Evolutionary conservation across 208 protist species (phyloP).

Genomic region (Leishmania tropica): DNA sequence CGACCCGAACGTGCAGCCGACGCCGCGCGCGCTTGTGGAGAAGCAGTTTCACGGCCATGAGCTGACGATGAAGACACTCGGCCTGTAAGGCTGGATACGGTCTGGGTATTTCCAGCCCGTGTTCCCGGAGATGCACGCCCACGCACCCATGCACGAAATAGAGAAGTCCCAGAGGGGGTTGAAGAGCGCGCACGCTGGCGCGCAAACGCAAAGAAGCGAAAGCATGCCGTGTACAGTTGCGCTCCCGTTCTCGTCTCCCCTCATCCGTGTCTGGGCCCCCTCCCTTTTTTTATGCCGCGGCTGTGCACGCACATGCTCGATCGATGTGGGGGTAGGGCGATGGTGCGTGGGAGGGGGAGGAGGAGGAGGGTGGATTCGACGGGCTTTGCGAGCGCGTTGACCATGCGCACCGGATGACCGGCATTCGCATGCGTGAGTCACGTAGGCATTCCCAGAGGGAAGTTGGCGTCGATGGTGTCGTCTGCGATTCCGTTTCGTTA

Average conservation of each 20-base stretch:
- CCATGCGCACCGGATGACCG: background rate
- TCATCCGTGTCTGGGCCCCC: background rate
- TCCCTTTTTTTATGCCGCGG: background rate
- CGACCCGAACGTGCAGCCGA: conserved; percentile 86
- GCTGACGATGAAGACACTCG: conserved; percentile 85
- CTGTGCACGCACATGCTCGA: background rate
- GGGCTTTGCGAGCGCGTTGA: background rate
- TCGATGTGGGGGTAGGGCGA: background rate
- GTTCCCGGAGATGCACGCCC: background rate
- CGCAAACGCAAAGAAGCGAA: background rate
- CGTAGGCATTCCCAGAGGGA: background rate
- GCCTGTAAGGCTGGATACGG: conserved; percentile 27
- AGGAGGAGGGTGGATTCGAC: background rate
- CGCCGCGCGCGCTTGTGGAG: conserved; percentile 77
- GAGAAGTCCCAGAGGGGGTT: background rate
- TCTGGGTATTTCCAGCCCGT: too few relatives aligned
- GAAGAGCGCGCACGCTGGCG: too few relatives aligned
- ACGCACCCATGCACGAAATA: background rate
- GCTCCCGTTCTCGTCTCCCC: background rate
- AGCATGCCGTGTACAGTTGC: background rate
- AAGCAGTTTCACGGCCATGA: conserved; percentile 80
- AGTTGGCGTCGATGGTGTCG: background rate
- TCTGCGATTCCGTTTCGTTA: background rate
- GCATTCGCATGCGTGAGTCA: background rate
- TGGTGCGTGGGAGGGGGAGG: background rate